Evolutionary conservation across 140 eudicot species (phyloP), one percentile per base, ranked within the genome.

Genomic region (Bidens hawaiensis): DNA sequence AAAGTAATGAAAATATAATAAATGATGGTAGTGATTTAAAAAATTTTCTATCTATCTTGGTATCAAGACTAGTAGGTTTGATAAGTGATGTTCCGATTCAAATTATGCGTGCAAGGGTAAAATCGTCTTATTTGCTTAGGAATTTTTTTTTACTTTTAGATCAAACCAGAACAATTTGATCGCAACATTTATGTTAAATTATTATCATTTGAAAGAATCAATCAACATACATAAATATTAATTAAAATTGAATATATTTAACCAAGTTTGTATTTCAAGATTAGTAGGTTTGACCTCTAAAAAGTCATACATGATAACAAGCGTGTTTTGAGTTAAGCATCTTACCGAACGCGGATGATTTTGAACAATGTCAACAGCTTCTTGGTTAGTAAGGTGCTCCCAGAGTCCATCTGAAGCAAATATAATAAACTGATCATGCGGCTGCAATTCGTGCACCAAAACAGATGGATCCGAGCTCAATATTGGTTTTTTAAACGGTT

Each of bases 321-420:
- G 15, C 8, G 4, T 61, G 11, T 33, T 18, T 66, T 51, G 62
- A 62, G 47, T 62, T 38, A 21, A 42, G 40, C 45, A 64, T 73
- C 88, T 88, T 82, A 88, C 96, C 5, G n/a, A 62, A 50, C 65
- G 90, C 11, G 90, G 88, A 67, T 82, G 69, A 42, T 69, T 85
- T 79, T 84, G 94, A 64, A 88, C 96, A 17, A 88, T 69, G 71
- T 82, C 85, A 67, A 88, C 96, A n/a, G 96, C 96, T 59, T 82
- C 90, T 76, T 88, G 94, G 79, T 88, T 88, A 60, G 72, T 82
- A 15, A 85, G 83, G 75, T 89, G 97, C 78, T 89, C 97, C 97
- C 97, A 89, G 11, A 89, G 85, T 58, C 97, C 97, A 72, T 89
- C 97, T 8, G 97, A 89, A 55, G 97, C 97, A 74, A 83, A 89